Evolutionary conservation across 208 protist genomes (phyloP), one percentile per base, ranked within the genome.

Genomic region (Acanthamoeba royreba): DNA sequence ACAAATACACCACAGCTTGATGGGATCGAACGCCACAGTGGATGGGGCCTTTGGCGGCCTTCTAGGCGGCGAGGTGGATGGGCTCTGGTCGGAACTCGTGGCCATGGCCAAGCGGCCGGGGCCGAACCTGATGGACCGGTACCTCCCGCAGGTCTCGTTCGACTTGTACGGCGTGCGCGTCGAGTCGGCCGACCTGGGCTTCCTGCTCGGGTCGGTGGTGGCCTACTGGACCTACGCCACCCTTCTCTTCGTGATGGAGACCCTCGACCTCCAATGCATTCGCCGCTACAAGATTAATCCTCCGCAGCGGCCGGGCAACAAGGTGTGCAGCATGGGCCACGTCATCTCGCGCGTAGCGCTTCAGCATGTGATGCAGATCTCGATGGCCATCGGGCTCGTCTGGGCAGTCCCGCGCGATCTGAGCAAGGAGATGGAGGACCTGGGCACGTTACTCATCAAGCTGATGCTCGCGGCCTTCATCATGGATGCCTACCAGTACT

Each of bases 401-500:
- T 77, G 66, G 66, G 45, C 45, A 3, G 66, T 77, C 19, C 66
- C 66, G 35, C 66, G 66, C 31, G 66, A 77, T 25, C 33, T 77
- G 33, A 38, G 45, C 17, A 42, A 38, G 35, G 66, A 77, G 35
- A 77, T 77, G 66, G 66, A 77, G n/a, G 66, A 77, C 66, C 35
- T 43, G 66, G 66, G 66, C 33, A 77, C 66, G 17, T 46, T 77
- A 31, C n/a, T 77, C 66, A 45, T 77, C 66, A 77, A 77, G 66
- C 66, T 77, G 35, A 77, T 77, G 66, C 38, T 77, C 35, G 66
- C 35, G 35, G 66, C 66, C 66, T 61, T 92, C 47, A 92, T 92
- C 42, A 13, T 92, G n/a, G 86, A 92, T 33, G 69, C 86, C 42
- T 92, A 74, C 61, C 86, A 92, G 47, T 92, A 92, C 49, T 92